Base-by-base conservation (phyloP, 2,329 filamentous ascomycete species). In the Fusarium sterilihyphosum region DNA sequence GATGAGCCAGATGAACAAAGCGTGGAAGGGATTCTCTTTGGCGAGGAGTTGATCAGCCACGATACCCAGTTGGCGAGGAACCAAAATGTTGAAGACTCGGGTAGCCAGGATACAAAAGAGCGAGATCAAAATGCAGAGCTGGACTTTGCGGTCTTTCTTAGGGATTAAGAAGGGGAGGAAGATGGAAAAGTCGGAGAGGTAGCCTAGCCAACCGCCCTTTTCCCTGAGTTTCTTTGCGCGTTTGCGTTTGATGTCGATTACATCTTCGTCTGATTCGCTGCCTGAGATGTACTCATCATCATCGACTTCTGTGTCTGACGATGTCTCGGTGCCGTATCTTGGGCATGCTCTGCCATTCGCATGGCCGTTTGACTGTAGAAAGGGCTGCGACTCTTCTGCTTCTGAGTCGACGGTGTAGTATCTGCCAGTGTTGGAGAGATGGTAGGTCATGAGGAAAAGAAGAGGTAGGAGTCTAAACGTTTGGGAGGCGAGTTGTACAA, bases 91-190 rank as follows among this genome's bases (percentile, higher is more conserved):
- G 26, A 82, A 61, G 3, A 70, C 76, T 44, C 82, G 73, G 4
- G 73, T 71, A 14, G 64, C 73, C 0, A 72, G 50, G 12, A 83
- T 64, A 26, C 72, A 77, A 2, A 80, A 0, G 0, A 81, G 35
- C 14, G 75, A 78, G 9, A 81, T 11, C 3, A 77, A 6, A 26
- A 83, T 64, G 16, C 73, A 79, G 2, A 75, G 38, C 33, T 83
- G 81, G 2, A 83, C 78, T 63, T 79, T 79, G 13, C 70, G 71
- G 16, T 83, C 77, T 11, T 78, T 78, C 13, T 71, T 74, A 1
- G 82, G 81, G 8, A 81, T 71, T 38, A 83, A 57, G 49, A 78
- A 78, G 1, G 82, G 81, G 0, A 80, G 22, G 17, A 82, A 81
- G 26, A 81, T 74, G 22, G 72, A 69, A 29, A 81, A 81, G 26